Evolutionary conservation across 306 rosid species (phyloP).

Genomic region (Dalbergia oliveri): DNA sequence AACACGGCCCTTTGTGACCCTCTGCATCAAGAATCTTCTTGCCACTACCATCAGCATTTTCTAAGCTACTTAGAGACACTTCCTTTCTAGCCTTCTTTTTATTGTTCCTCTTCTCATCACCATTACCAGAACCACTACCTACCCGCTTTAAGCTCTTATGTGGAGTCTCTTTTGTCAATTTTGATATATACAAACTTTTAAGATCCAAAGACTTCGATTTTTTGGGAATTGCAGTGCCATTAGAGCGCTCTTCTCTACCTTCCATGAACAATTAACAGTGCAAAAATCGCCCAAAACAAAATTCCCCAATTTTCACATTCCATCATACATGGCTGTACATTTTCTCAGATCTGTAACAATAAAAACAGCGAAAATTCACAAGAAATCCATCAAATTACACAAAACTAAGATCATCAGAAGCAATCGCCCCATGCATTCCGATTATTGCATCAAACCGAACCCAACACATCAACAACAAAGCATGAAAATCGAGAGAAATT

Average conservation of each 20-base stretch:
- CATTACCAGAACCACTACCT: conserved; percentile 49
- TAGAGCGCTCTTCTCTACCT: conserved; percentile 66
- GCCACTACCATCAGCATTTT: conserved; percentile 66
- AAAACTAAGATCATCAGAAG: conserved; percentile 55
- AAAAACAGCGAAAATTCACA: conserved; percentile 33
- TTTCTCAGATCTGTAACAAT: conserved; percentile 75
- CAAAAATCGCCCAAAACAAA: conserved; percentile 54
- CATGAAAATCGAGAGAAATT: conserved; percentile 6
- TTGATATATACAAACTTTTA: conserved; percentile 75
- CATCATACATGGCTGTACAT: conserved; percentile 63
- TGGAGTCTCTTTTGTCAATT: conserved; percentile 49
- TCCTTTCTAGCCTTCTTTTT: conserved; percentile 73
- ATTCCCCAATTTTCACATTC: conserved; percentile 71
- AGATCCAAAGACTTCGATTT: conserved; percentile 90
- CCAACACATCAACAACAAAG: conserved; percentile 39
- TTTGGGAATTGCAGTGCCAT: conserved; percentile 70
- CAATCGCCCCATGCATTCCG: conserved; percentile 52
- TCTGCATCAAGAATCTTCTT: conserved; percentile 63
- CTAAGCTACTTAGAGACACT: conserved; percentile 77
- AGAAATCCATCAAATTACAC: conserved; percentile 41
- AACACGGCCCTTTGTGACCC: conserved; percentile 50
- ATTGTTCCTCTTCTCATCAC: conserved; percentile 57
- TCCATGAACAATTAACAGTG: conserved; percentile 78
- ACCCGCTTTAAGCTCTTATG: conserved; percentile 66
- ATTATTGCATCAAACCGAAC: conserved; percentile 34